Conservation (phyloP, 2,329 filamentous ascomycete species). For the Fusarium secorum region DNA sequence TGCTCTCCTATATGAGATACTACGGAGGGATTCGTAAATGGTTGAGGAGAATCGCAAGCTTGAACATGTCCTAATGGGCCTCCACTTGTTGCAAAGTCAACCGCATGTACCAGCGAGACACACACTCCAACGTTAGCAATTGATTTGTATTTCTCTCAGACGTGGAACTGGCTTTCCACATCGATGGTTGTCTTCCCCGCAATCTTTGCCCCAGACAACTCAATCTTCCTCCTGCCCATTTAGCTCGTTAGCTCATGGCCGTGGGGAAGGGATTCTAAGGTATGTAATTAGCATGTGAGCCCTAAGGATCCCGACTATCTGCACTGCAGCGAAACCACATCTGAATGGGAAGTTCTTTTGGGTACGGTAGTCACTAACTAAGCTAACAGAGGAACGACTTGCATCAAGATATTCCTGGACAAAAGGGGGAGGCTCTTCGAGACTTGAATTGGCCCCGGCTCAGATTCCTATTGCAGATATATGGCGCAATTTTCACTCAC, state of each 20-base stretch:
- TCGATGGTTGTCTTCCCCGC: constrained; percentile 18
- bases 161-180: not conserved
- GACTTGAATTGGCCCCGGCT: not conserved
- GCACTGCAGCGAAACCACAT: not conserved
- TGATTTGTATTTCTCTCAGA: not conserved
- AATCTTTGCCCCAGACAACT: constrained; percentile 11
- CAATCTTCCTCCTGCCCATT: constrained; percentile 6
- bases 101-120: not conserved
- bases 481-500: not conserved
- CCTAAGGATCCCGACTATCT: not conserved
- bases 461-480: constrained; percentile 24
- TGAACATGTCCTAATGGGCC: not conserved
- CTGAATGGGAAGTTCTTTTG: not conserved
- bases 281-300: constrained; percentile 8
- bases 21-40: not conserved
- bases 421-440: not conserved
- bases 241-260: not conserved
- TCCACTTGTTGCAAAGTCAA: not conserved
- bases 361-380: constrained; percentile 5
- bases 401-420: not conserved
- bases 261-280: not conserved
- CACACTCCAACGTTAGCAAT: not conserved
- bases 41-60: not conserved
- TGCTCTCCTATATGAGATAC: not conserved
- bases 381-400: constrained; percentile 2